Evolutionary conservation across 2,329 filamentous ascomycete species (phyloP), one percentile per base, ranked within the genome.

Genomic region (Aspergillus jensenii): DNA sequence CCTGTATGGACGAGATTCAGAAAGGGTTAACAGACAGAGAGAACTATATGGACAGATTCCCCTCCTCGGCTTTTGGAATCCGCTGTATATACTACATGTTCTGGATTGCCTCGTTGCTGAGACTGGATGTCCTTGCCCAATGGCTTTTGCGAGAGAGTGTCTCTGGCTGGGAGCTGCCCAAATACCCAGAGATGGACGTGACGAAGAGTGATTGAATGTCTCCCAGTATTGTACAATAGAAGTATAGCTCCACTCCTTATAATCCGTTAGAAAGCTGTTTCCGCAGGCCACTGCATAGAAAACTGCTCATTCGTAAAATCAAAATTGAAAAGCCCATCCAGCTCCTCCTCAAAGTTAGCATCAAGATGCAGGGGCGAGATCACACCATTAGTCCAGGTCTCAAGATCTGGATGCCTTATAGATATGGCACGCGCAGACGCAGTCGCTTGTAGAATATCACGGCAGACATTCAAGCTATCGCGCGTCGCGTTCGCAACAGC

Each of bases 1-100:
- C 81, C 0, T 80, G 80, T 54, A 72, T 83, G 25, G 64, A 72
- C 8, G 67, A 76, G 15, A 67, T 74, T 1, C 81, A 83, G 17
- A 55, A 33, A 40, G 60, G 58, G 15, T 35, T 54, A 8, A 54
- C 43, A 2, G 50, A 55, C 4, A 44, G n/a, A 3, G 31, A 59
- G 3, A 27, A 52, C 35, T 57, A 56, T 17, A 52, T 57, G 48
- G 64, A 40, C 19, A 52, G 8, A 11, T 48, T 76, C 2, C 68
- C 73, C 4, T 64, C 68, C 15, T 67, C 72, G 1, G 4, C 62
- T 4, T 58, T 74, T 3, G 75, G 70, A 4, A 61, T 80, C 52
- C 59, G 56, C 2, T 39, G 77, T 2, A 6, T 76, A 6, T 68
- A 76, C 25, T 61, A 59, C 23, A 3, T 76, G 8, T 21, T 74